phyloP scores from a whole-genome alignment of 805 yeast species.

The Candida mattraensis region DNA sequence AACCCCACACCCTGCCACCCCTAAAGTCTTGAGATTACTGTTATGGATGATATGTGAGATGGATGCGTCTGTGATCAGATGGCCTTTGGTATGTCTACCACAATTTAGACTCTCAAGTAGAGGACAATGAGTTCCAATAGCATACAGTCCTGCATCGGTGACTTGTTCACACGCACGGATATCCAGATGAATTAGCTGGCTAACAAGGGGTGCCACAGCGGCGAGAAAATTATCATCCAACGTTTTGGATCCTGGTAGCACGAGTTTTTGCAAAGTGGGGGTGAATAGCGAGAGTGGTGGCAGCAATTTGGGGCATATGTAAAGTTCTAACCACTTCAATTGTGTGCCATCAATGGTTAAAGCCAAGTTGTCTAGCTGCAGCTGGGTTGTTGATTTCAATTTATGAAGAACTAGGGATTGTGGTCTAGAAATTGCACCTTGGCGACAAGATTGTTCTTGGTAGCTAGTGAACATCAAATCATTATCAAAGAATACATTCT shows the following conservation, averaged over 20 bases:
- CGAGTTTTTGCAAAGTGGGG: slow-evolving; percentile 43
- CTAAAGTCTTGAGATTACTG: slow-evolving; percentile 67
- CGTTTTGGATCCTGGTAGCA: slow-evolving; percentile 69
- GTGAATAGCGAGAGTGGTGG: slow-evolving; percentile 54
- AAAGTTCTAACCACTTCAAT: slow-evolving; percentile 72
- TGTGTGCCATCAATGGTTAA: slow-evolving; percentile 41
- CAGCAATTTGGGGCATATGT: slow-evolving; percentile 71
- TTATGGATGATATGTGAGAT: slow-evolving; percentile 55
- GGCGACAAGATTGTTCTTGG: slow-evolving; percentile 1
- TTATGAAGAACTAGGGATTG: slow-evolving; percentile 66
- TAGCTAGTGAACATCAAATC: slow-evolving; percentile 38
- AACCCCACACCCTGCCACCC: slow-evolving; percentile 84
- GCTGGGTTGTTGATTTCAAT: slow-evolving; percentile 50
- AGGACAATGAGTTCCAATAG: slow-evolving; percentile 62
- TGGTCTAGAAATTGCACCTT: slow-evolving; percentile 15
- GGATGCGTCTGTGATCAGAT: slow-evolving; percentile 68
- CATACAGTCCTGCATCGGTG: slow-evolving; percentile 71
- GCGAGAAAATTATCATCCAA: slow-evolving; percentile 61
- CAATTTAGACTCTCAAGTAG: slow-evolving; percentile 63
- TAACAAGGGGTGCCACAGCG: slow-evolving; percentile 52
- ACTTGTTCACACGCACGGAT: slow-evolving; percentile 80
- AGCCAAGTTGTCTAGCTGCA: slow-evolving; percentile 46
- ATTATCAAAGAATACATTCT: slow-evolving; percentile 54
- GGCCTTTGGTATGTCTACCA: slow-evolving; percentile 74
- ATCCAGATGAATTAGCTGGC: slow-evolving; percentile 64